Conservation (phyloP, 2,329 filamentous ascomycete species). For the Fusarium sulawesiense region DNA sequence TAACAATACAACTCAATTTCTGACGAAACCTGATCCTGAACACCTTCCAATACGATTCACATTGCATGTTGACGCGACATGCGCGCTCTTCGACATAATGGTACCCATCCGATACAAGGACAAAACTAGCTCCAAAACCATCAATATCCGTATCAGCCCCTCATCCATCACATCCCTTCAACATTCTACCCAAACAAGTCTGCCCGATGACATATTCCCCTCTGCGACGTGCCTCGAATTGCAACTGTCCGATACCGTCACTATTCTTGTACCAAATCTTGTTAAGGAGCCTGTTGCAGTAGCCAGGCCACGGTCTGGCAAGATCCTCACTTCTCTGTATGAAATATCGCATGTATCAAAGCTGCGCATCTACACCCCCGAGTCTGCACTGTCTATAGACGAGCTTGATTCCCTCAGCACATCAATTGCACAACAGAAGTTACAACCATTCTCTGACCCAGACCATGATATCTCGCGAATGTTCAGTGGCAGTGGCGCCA, state of each 20-base stretch:
- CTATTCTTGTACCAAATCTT: not conserved
- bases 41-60: not conserved
- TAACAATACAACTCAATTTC: not conserved
- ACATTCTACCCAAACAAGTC: not conserved
- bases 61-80: not conserved
- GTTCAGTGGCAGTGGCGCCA: not conserved
- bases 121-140: not conserved
- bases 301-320: not conserved
- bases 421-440: not conserved
- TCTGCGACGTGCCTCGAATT: not conserved
- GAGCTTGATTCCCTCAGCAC: not conserved
- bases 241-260: accelerated
- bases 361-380: not conserved
- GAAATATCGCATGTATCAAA: not conserved
- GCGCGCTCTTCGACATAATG: not conserved
- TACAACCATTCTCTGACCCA: not conserved
- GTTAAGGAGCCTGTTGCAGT: not conserved
- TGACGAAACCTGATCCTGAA: not conserved
- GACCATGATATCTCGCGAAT: not conserved
- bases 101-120: not conserved
- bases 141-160: not conserved
- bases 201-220: not conserved
- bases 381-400: not conserved
- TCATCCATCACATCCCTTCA: not conserved
- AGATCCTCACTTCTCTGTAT: not conserved